phyloP scores from a whole-genome alignment of 2,329 filamentous ascomycete genomes.

The Dactylellina drechsleri region DNA sequence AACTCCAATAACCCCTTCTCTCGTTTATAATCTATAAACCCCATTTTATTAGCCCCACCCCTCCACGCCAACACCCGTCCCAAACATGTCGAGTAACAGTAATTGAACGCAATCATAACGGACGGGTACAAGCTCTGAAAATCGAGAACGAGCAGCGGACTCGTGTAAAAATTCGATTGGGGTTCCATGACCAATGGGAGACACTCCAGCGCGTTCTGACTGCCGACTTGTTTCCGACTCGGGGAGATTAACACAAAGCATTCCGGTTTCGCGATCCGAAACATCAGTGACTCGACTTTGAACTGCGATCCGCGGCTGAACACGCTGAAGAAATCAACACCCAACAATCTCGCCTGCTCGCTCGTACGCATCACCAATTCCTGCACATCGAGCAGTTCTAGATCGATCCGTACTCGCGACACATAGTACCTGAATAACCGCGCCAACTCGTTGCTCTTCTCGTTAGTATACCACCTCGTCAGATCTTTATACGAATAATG shows the following conservation, averaged over 20 bases:
- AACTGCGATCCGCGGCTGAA: slow-evolving; percentile 95
- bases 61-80: slow-evolving; percentile 87
- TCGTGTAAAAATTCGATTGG: slow-evolving; percentile 91
- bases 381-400: slow-evolving; percentile 91
- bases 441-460: slow-evolving; percentile 73
- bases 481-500: slow-evolving; percentile 83
- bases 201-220: slow-evolving; percentile 93
- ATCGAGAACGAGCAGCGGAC: slow-evolving; percentile 88
- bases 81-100: slow-evolving; percentile 96
- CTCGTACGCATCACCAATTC: slow-evolving; percentile 89
- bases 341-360: slow-evolving; percentile 90
- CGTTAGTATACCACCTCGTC: slow-evolving; percentile 81
- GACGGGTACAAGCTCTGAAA: slow-evolving; percentile 97
- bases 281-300: slow-evolving; percentile 99
- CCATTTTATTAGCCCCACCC: slow-evolving; percentile 87
- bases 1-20: slow-evolving; percentile 79
- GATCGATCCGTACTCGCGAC: slow-evolving; percentile 78
- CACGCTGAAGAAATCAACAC: slow-evolving; percentile 96
- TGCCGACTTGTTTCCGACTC: slow-evolving; percentile 82
- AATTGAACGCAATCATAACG: slow-evolving; percentile 99
- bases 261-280: slow-evolving; percentile 95
- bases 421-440: slow-evolving; percentile 83
- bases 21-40: slow-evolving; percentile 86
- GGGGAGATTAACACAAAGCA: slow-evolving; percentile 92
- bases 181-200: slow-evolving; percentile 97